Evolutionary conservation across 805 yeast species (phyloP).

Genomic region (Lachancea meyersii): DNA sequence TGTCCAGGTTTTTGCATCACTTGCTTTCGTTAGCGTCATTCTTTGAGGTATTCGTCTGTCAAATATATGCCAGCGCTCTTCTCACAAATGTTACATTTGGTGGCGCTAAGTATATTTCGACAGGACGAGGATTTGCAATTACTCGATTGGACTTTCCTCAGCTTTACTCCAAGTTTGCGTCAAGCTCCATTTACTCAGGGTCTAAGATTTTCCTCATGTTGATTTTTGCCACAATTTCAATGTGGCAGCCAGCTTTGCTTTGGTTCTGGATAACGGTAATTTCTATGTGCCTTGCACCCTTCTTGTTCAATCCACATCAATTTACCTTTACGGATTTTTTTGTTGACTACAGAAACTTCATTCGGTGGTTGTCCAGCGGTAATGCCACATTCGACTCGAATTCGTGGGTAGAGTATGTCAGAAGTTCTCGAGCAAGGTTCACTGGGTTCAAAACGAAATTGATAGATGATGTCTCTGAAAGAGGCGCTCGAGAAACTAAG

Average conservation of each 20-base stretch:
- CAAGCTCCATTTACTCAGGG: slow-evolving; percentile 74
- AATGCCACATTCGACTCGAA: slow-evolving; percentile 57
- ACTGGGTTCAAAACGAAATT: slow-evolving; percentile 84
- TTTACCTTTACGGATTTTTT: slow-evolving; percentile 64
- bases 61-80: slow-evolving; percentile 78
- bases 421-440: slow-evolving; percentile 75
- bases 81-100: slow-evolving; percentile 76
- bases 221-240: slow-evolving; percentile 67
- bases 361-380: slow-evolving; percentile 79
- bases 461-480: slow-evolving; percentile 62
- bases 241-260: slow-evolving; percentile 71
- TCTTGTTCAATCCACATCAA: slow-evolving; percentile 72
- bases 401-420: slow-evolving; percentile 76
- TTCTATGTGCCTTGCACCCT: slow-evolving; percentile 65
- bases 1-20: slow-evolving; percentile 65
- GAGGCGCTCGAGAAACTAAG: slow-evolving; percentile 54
- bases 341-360: slow-evolving; percentile 54
- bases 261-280: slow-evolving; percentile 71
- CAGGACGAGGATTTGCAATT: slow-evolving; percentile 93
- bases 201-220: slow-evolving; percentile 61
- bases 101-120: slow-evolving; percentile 85
- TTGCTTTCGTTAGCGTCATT: slow-evolving; percentile 78
- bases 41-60: slow-evolving; percentile 93
- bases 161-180: slow-evolving; percentile 71
- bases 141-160: slow-evolving; percentile 66